Percentiles rank a stretch among this genome's conserved stretches.
Evolutionary conservation across 1,284 basidiomycete species (phyloP).

Genomic region (Tylopilus sp.): DNA sequence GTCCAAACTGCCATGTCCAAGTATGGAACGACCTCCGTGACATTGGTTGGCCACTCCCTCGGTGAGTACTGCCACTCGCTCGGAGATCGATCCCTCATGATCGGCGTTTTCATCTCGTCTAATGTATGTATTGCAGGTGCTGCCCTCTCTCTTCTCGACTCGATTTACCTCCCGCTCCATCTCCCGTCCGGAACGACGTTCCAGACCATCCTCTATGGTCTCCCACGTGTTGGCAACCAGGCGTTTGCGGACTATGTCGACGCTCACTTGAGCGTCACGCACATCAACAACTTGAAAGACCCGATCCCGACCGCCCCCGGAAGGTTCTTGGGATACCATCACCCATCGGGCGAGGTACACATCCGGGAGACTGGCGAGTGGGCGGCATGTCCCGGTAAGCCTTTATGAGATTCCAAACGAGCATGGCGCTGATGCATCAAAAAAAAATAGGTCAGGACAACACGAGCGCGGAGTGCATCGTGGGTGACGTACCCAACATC

Average conservation of each 20-base stretch:
- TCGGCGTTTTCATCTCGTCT: neutral
- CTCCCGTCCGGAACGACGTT: constrained; percentile 36
- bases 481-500: constrained; percentile 55
- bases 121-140: constrained; percentile 37
- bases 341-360: constrained; percentile 58
- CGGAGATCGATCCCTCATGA: neutral
- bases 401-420: no score
- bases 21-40: constrained; percentile 44
- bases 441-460: constrained; percentile 53
- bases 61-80: constrained; percentile 33
- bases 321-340: constrained; percentile 51
- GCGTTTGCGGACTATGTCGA: constrained; percentile 61
- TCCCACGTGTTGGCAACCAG: constrained; percentile 67
- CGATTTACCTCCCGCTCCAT: constrained; percentile 39
- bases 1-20: constrained; percentile 44
- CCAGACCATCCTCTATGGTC: constrained; percentile 46
- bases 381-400: constrained; percentile 45
- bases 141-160: constrained; percentile 52
- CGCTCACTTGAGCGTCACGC: constrained; percentile 41
- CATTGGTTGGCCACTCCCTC: constrained; percentile 56
- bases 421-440: neutral
- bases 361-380: constrained; percentile 48
- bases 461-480: constrained; percentile 47
- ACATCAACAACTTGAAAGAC: constrained; percentile 53
- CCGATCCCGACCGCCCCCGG: constrained; percentile 50